These are phyloP conservation scores for Sporodiniella umbellata DNA, from an alignment of 371 early-diverging fungal genomes.

Conservation along the genomic window DNA sequence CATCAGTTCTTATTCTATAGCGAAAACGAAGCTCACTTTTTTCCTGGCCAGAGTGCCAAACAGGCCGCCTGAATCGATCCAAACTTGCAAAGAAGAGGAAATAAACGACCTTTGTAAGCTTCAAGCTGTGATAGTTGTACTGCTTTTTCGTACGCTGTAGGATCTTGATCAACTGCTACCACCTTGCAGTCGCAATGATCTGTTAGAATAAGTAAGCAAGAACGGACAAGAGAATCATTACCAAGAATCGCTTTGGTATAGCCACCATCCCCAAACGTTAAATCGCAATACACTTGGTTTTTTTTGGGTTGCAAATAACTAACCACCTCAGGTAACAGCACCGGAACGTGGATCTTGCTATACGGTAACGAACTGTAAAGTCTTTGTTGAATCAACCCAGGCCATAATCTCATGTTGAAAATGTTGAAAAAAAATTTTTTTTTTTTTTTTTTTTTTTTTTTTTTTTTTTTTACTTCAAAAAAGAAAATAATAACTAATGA, in stretches of 20 bases:
- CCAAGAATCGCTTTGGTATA: slow-evolving; percentile 64
- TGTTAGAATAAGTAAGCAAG: slow-evolving; percentile 2
- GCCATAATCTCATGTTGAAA: too few relatives aligned
- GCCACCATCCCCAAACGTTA: slow-evolving; percentile 77
- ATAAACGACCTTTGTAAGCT: slow-evolving; percentile 42
- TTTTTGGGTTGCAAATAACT: slow-evolving; percentile 26
- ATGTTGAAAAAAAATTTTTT: too few relatives aligned
- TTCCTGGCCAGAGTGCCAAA: slow-evolving; percentile 24
- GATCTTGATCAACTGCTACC: slow-evolving; percentile 75
- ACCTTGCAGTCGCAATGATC: slow-evolving; percentile 59
- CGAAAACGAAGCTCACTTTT: too few relatives aligned
- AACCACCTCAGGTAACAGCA: slow-evolving; percentile 33
- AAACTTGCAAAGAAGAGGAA: slow-evolving; percentile 54
- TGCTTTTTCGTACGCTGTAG: slow-evolving; percentile 59
- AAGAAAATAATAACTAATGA: too few relatives aligned
- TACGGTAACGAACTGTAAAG: slow-evolving; percentile 15
- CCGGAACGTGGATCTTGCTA: slow-evolving; percentile 33
- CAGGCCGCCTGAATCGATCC: slow-evolving; percentile 54
- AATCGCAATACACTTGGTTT: slow-evolving; percentile 51
- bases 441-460: too few relatives aligned
- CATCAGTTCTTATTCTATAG: slow-evolving; percentile 6
- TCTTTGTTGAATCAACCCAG: slow-evolving; percentile 1
- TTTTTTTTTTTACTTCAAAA: too few relatives aligned
- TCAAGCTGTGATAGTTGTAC: slow-evolving; percentile 37
- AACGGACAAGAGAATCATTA: slow-evolving; percentile 1